Evolutionary conservation across 1,284 basidiomycete species (phyloP), one percentile per base, ranked within the genome.

Genomic region (Cryptococcus sp.): DNA sequence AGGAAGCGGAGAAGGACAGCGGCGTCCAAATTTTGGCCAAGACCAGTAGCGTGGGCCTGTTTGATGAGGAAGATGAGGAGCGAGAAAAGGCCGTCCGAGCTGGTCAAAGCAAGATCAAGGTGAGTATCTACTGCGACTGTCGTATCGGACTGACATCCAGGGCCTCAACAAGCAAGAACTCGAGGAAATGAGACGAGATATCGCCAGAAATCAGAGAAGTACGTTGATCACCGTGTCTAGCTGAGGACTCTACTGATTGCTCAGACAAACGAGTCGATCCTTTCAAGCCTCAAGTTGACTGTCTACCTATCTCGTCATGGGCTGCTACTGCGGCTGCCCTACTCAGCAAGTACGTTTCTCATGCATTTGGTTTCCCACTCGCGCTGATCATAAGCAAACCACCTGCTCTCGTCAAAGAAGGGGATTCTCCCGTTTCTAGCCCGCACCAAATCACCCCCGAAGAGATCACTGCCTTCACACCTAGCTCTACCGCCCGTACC

Each of bases 401-500:
- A 19, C 45, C 31, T 7, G 24, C 48, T 0, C 50, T 43, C 3
- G 37, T 42, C 25, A 45, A 42, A 22, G n/a, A 36, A 39, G 52
- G 47, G 21, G 44, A 41, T 13, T 64, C 61, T 7, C 57, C 56
- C 5, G 22, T 47, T 7, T 49, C 61, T 2, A 61, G 55, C 45
- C 58, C 60, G 11, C 21, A 44, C 10, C 58, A 62, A 1, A 45
- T 24, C 4, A 59, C 61, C 1, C 49, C 57, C 10, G 69, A 69
- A 34, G 63, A 64, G 16, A 71, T 71, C 13, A 49, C 52, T 4
- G 55, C 51, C 7, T 67, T 66, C 39, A 67, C 67, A 1, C 66
- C 66, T 1, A 64, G 62, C 42, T 64, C 66, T 1, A 54, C 49
- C 7, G 16, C 34, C 5, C 34, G 52, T 2, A 9, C 16, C 32